These are phyloP conservation scores for Microdochium paspali DNA, from an alignment of 2,329 filamentous ascomycete species.

Conservation along the genomic window DNA sequence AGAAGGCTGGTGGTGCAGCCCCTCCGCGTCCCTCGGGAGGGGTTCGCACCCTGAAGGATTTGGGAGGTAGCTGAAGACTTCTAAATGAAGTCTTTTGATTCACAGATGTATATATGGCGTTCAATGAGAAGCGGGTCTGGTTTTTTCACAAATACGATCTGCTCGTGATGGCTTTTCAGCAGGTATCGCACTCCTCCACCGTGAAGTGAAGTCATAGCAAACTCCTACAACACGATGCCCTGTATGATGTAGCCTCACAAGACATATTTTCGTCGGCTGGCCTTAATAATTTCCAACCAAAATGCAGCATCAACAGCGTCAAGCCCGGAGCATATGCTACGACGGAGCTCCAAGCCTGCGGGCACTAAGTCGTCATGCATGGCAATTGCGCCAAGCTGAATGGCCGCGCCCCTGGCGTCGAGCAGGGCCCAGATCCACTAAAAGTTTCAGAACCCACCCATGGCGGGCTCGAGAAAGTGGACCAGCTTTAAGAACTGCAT, in stretches of 20 bases:
- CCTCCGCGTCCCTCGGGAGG: slow-evolving; percentile 14
- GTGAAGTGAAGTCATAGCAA: too few species aligned
- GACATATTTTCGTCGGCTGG: too few species aligned
- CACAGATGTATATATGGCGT: background rate
- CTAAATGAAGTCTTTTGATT: background rate
- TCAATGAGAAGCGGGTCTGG: background rate
- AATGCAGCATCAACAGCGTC: too few species aligned
- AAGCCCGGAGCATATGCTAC: background rate
- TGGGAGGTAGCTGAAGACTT: slow-evolving; percentile 24
- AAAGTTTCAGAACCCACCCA: background rate
- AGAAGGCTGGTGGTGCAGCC: slow-evolving; percentile 15
- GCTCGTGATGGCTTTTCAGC: too few species aligned
- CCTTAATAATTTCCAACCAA: too few species aligned
- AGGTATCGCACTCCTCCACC: too few species aligned
- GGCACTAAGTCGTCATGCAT: background rate
- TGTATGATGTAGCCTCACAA: too few species aligned
- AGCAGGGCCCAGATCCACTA: background rate
- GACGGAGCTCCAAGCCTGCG: background rate
- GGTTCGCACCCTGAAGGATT: slow-evolving; percentile 42
- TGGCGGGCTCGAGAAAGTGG: background rate
- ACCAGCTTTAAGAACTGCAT: background rate
- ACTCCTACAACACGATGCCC: too few species aligned
- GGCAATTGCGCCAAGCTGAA: background rate
- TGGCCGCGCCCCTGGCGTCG: background rate
- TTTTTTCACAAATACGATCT: too few species aligned